These are phyloP conservation scores for Exophiala mesophila DNA, from an alignment of 2,329 filamentous ascomycete species.

Conservation along the genomic window DNA sequence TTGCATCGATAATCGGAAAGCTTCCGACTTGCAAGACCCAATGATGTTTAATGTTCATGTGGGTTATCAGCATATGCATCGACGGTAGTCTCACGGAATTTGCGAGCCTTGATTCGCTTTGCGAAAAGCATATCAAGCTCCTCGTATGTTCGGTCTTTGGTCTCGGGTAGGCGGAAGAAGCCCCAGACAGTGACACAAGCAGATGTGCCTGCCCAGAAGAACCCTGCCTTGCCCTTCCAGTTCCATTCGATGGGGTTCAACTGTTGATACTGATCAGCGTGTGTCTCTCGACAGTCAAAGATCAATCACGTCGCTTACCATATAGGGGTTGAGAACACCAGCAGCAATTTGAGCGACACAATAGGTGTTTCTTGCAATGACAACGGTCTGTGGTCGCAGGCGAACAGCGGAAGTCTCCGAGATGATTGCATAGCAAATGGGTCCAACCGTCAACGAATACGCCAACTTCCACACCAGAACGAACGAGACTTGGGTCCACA, in stretches of 20 bases:
- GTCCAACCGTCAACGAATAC: conserved; percentile 46
- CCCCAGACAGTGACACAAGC: conserved; percentile 32
- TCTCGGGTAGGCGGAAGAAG: conserved; percentile 32
- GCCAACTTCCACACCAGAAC: conserved; percentile 51
- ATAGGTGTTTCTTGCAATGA: conserved; percentile 49
- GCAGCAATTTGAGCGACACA: conserved; percentile 46
- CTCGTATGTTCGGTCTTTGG: conserved; percentile 3
- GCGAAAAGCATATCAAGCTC: conserved; percentile 14
- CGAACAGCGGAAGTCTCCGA: conserved; percentile 51
- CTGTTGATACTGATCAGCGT: no score
- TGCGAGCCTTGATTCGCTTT: conserved; percentile 12
- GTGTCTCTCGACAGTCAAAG: no score
- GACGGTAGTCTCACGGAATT: conserved; percentile 15
- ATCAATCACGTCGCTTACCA: conserved; percentile 28
- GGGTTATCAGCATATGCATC: conserved; percentile 14
- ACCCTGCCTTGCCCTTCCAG: conserved; percentile 35
- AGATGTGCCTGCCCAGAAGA: conserved; percentile 37
- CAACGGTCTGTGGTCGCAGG: conserved; percentile 51
- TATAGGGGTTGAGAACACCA: conserved; percentile 33
- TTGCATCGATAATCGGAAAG: no score
- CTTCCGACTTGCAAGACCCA: no score
- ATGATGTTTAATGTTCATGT: no score
- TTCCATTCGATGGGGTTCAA: conserved; percentile 33
- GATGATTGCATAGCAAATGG: conserved; percentile 50
- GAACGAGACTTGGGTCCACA: conserved; percentile 38